phyloP scores from a whole-genome alignment of 352 stramenopile species.

The Lagenidium sp. region DNA sequence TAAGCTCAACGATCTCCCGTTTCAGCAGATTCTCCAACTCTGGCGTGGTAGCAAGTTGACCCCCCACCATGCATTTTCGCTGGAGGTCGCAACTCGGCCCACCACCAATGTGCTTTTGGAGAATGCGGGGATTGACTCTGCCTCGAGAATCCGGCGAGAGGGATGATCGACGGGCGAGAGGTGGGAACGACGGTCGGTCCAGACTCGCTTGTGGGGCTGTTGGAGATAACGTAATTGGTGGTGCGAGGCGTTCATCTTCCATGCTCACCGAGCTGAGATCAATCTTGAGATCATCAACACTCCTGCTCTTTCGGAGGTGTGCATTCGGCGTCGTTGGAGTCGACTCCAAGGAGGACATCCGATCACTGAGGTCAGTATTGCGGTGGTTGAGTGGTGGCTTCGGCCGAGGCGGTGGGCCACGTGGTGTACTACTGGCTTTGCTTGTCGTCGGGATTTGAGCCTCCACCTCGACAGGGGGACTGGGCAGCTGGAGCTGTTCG shows the following conservation, averaged over 20 bases:
- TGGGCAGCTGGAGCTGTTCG: conserved; percentile 50
- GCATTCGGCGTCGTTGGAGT: conserved; percentile 1
- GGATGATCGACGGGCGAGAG: too few relatives aligned
- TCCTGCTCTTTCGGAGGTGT: conserved; percentile 14
- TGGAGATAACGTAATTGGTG: too few relatives aligned
- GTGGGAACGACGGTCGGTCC: too few relatives aligned
- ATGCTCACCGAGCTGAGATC: conserved; percentile 2
- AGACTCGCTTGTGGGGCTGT: too few relatives aligned
- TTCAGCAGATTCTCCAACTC: conserved; percentile 56
- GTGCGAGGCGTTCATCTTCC: too few relatives aligned
- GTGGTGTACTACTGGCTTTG: too few relatives aligned
- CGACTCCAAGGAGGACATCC: too few relatives aligned
- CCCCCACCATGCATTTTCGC: conserved; percentile 62
- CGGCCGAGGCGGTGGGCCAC: too few relatives aligned
- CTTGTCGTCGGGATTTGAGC: conserved; percentile 1
- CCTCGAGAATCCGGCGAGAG: conserved; percentile 42
- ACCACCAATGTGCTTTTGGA: conserved; percentile 65
- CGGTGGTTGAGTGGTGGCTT: neutral
- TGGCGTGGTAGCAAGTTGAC: conserved; percentile 42
- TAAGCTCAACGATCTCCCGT: conserved; percentile 54
- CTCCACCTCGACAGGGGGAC: conserved; percentile 14
- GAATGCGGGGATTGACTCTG: too few relatives aligned
- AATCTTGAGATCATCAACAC: conserved; percentile 9
- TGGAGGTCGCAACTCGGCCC: conserved; percentile 65
- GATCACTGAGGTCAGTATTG: neutral